Evolutionary conservation across 1,284 basidiomycete species (phyloP).

Genomic region (Sanguinoderma infundibulare): DNA sequence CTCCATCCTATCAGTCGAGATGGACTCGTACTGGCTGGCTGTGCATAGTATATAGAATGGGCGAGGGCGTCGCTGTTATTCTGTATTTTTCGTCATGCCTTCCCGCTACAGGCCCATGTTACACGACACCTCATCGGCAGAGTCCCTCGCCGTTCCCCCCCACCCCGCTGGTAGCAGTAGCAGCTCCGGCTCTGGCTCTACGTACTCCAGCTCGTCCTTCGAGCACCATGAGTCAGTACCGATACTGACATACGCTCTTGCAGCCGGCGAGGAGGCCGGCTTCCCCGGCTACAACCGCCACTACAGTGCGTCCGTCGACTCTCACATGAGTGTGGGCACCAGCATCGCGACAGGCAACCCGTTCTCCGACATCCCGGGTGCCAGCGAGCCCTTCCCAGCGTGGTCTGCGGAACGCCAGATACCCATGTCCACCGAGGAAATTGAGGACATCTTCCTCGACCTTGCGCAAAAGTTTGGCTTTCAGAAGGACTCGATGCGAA

Average conservation of each 20-base stretch:
- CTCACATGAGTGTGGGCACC: conserved; percentile 41
- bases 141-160: conserved; percentile 18
- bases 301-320: conserved; percentile 42
- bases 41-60: conserved; percentile 10
- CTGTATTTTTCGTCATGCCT: conserved; percentile 14
- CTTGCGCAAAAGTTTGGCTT: conserved; percentile 99
- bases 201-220: conserved; percentile 4
- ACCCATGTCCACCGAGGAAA: conserved; percentile 97
- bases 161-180: conserved; percentile 2
- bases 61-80: neutral
- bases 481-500: conserved; percentile 91
- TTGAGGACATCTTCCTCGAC: conserved; percentile 99
- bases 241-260: conserved; percentile 16
- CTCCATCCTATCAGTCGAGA: conserved; percentile 16
- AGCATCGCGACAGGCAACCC: conserved; percentile 65
- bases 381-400: conserved; percentile 87
- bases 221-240: conserved; percentile 9
- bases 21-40: too few species aligned
- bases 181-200: neutral
- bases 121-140: conserved; percentile 26
- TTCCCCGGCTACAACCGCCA: conserved; percentile 32
- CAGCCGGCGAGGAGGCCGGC: conserved; percentile 32
- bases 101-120: conserved; percentile 13
- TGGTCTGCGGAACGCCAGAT: conserved; percentile 95
- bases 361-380: conserved; percentile 48